These are phyloP conservation scores for Wickerhamiella pararugosa DNA, from an alignment of 1,139 yeast genomes.

Conservation along the genomic window DNA sequence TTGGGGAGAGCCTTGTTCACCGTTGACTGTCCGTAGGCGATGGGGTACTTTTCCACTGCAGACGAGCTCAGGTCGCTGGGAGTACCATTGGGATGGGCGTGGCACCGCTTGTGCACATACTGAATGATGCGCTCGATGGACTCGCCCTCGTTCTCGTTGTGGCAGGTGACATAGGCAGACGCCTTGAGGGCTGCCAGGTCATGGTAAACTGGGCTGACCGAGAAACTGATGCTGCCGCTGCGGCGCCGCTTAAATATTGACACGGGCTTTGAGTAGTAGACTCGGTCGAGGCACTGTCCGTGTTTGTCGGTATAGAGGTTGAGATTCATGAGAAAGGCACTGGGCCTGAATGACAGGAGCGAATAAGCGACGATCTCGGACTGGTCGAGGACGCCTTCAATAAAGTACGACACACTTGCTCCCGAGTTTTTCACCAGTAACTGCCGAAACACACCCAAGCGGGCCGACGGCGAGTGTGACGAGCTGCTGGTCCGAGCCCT, in stretches of 20 bases:
- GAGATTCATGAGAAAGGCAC: neutral
- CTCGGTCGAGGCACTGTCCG: neutral
- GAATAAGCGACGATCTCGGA: conserved; percentile 1
- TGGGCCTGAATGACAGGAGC: neutral
- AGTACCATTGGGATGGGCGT: conserved; percentile 1
- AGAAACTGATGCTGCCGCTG: neutral
- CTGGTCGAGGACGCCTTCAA: conserved; percentile 1
- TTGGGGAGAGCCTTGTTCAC: neutral
- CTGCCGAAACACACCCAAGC: too few relatives aligned
- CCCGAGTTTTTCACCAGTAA: too few relatives aligned
- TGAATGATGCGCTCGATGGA: neutral
- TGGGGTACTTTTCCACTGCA: neutral
- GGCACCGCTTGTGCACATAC: conserved; percentile 1
- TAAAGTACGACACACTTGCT: neutral
- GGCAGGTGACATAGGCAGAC: neutral
- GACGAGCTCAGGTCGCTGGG: neutral
- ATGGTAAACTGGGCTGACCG: neutral
- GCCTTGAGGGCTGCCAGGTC: neutral
- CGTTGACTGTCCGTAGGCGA: neutral
- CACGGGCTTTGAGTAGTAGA: neutral
- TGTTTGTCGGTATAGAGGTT: neutral
- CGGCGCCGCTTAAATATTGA: neutral
- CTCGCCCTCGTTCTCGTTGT: neutral
- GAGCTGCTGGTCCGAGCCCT: too few relatives aligned
- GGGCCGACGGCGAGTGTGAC: too few relatives aligned